phyloP scores from a whole-genome alignment of 2,329 filamentous ascomycete genomes.

The Diaporthe sp. region DNA sequence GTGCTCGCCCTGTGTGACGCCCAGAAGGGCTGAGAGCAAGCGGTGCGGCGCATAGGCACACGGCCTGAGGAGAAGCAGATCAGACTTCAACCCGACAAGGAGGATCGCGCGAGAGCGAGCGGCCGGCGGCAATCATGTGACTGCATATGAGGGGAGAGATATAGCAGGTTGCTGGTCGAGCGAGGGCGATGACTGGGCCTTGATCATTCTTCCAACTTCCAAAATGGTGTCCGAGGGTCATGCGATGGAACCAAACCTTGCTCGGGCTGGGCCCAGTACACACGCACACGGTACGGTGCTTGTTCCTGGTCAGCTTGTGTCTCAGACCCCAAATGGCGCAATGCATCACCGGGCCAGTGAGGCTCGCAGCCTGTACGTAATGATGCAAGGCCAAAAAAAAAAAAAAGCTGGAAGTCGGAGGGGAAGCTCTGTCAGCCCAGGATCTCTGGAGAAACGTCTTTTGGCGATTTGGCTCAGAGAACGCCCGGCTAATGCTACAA shows the following conservation, averaged over 20 bases:
- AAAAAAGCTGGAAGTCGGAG: slow-evolving; percentile 6
- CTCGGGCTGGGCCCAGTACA: slow-evolving; percentile 11
- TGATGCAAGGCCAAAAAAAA: slow-evolving; percentile 12
- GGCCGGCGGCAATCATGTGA: slow-evolving; percentile 25
- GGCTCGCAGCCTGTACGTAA: slow-evolving; percentile 30
- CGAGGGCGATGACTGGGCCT: background rate
- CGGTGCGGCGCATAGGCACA: background rate
- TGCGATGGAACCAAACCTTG: slow-evolving; percentile 28
- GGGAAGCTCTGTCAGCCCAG: slow-evolving; percentile 13
- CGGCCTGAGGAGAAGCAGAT: background rate
- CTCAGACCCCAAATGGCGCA: slow-evolving; percentile 31
- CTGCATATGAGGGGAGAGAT: background rate
- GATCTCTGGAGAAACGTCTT: background rate
- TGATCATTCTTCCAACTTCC: background rate
- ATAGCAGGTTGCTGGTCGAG: background rate
- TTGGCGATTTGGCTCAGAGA: background rate
- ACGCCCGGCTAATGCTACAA: background rate
- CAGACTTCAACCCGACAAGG: background rate
- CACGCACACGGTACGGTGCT: background rate
- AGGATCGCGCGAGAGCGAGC: background rate
- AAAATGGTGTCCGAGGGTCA: slow-evolving; percentile 11
- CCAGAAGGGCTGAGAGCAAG: slow-evolving; percentile 6
- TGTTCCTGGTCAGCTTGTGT: slow-evolving; percentile 29
- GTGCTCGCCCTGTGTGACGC: slow-evolving; percentile 1
- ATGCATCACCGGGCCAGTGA: slow-evolving; percentile 27